A percentile compares a stretch with the other conserved stretches of the same genome.
Conservation (phyloP, 2,329 filamentous ascomycete species). For the Aureobasidium sp. region DNA sequence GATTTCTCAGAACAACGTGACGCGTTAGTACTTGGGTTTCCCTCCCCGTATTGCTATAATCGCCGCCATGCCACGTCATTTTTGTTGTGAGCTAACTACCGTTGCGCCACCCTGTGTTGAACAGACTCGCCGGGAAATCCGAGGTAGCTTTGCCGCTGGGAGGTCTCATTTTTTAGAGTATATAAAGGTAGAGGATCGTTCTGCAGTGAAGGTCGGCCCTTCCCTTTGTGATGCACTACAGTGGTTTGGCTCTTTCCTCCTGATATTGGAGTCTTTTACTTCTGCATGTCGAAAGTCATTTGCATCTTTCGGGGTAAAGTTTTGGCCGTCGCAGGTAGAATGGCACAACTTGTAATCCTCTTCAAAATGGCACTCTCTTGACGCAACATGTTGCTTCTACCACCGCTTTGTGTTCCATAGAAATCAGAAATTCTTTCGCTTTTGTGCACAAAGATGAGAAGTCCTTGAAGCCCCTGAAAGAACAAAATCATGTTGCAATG, state of each 20-base stretch:
- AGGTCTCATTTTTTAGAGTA: neutral
- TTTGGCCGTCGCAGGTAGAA: neutral
- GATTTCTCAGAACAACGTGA: neutral
- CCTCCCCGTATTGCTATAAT: neutral
- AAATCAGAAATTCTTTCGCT: neutral
- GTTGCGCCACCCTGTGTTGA: neutral
- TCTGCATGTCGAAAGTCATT: neutral
- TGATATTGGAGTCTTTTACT: neutral
- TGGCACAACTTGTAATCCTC: neutral
- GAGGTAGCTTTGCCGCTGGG: neutral
- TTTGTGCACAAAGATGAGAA: neutral
- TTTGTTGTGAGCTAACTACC: constrained; percentile 4
- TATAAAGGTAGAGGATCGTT: neutral
- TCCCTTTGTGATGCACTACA: neutral
- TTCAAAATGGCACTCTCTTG: no score
- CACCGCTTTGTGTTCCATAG: neutral
- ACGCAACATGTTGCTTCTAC: neutral
- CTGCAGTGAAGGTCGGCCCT: neutral
- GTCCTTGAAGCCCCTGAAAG: neutral
- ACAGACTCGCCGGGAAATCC: neutral
- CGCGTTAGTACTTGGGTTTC: neutral
- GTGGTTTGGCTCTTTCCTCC: neutral
- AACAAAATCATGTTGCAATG: neutral
- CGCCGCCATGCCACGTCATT: neutral
- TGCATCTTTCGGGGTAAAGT: neutral